Conservation (phyloP, 352 stramenopile species). For the Phytophthora macrochlamydospora region DNA sequence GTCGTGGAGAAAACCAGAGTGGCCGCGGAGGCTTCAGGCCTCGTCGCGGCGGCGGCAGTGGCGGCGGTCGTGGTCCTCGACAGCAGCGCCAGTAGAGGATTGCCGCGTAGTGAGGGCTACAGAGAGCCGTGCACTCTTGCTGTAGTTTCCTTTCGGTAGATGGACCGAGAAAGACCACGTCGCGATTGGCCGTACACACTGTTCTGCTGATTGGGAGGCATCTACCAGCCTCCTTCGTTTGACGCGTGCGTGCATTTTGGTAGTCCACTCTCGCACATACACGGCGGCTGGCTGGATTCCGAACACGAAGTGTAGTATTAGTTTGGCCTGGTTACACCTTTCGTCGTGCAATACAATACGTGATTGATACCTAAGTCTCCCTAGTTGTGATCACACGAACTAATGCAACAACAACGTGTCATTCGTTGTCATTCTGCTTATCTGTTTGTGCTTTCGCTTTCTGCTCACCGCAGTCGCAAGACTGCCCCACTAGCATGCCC, state of each 20-base stretch:
- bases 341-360: conserved; percentile 24
- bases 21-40: conserved; percentile 52
- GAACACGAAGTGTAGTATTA: conserved; percentile 33
- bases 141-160: conserved; percentile 24
- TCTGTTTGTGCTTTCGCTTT: conserved; percentile 33
- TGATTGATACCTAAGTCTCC: conserved; percentile 13
- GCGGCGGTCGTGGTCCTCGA: conserved; percentile 40
- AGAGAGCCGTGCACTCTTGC: conserved; percentile 14
- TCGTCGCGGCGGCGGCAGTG: conserved; percentile 43
- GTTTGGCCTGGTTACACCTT: conserved; percentile 15
- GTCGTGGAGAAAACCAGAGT: conserved; percentile 55
- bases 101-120: conserved; percentile 22
- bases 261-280: not conserved
- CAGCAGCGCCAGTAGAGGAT: conserved; percentile 52
- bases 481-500: not conserved
- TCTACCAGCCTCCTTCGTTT: conserved; percentile 13
- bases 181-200: conserved; percentile 32
- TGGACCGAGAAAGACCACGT: conserved; percentile 30
- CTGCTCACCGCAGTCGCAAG: conserved; percentile 8
- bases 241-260: conserved; percentile 13
- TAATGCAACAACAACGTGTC: conserved; percentile 1
- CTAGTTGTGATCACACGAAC: not conserved
- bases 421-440: conserved; percentile 19
- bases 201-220: conserved; percentile 10
- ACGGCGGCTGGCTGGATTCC: conserved; percentile 13